Percentiles rank a stretch among this genome's conserved stretches.
phyloP scores from a whole-genome alignment of 305 asterid genomes.

The Stenogyne calaminthoides region DNA sequence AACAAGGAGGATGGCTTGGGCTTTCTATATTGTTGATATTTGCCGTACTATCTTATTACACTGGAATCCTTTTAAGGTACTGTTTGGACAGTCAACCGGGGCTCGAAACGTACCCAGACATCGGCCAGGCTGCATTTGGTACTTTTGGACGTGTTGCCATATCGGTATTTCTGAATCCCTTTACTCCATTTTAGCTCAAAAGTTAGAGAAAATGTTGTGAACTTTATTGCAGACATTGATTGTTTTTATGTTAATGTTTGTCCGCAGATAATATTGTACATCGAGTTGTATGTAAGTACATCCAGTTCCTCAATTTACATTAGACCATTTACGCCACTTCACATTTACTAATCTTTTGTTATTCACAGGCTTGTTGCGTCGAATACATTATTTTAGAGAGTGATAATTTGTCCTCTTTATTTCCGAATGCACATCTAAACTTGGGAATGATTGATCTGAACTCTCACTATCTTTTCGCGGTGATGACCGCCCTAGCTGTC shows the following conservation, averaged over 20 bases:
- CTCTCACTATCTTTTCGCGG: conserved; percentile 71
- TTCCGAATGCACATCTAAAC: conserved; percentile 76
- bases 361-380: conserved; percentile 80
- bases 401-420: conserved; percentile 80
- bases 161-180: conserved; percentile 48
- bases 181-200: neutral
- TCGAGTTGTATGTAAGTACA: conserved; percentile 89
- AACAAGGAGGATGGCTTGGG: conserved; percentile 96
- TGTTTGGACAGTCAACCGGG: conserved; percentile 96
- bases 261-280: conserved; percentile 80
- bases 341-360: neutral
- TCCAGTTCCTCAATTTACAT: conserved; percentile 8
- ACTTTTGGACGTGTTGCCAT: conserved; percentile 69
- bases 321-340: neutral
- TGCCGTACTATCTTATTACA: conserved; percentile 80
- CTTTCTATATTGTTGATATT: conserved; percentile 70
- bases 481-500: conserved; percentile 65
- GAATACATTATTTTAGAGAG: conserved; percentile 90
- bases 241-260: conserved; percentile 22
- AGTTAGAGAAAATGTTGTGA: neutral
- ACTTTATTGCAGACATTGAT: conserved; percentile 26
- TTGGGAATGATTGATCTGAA: conserved; percentile 54
- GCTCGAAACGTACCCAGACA: conserved; percentile 92
- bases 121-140: conserved; percentile 98
- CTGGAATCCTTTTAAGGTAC: conserved; percentile 75